A percentile compares a stretch with the other conserved stretches of the same genome.
Conservation (phyloP, 306 rosid species). For the Lathyrus tuberosus region DNA sequence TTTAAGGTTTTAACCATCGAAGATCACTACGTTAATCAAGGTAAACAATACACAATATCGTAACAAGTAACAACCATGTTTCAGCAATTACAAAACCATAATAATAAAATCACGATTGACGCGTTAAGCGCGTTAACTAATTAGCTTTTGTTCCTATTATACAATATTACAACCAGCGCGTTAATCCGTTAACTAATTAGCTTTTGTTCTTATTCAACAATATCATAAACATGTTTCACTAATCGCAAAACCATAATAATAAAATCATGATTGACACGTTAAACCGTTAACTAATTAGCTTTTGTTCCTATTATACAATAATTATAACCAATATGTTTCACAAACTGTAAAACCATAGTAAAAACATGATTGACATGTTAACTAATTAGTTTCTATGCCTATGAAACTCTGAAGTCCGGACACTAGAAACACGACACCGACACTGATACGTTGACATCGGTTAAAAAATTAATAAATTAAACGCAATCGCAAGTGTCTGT, state of each 20-base stretch:
- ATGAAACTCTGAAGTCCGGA: too few relatives aligned
- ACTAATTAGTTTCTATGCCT: neutral
- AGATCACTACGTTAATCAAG: neutral
- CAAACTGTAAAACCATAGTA: conserved; percentile 8
- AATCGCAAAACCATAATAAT: too few relatives aligned
- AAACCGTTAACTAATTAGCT: too few relatives aligned
- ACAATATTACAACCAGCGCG: too few relatives aligned
- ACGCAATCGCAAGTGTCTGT: too few relatives aligned
- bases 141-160: neutral
- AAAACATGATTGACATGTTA: neutral
- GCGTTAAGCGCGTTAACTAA: neutral
- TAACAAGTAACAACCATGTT: neutral
- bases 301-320: neutral
- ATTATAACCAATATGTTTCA: neutral
- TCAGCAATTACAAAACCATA: neutral
- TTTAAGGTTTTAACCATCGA: conserved; percentile 7
- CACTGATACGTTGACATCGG: too few relatives aligned
- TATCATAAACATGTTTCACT: too few relatives aligned
- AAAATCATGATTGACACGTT: too few relatives aligned
- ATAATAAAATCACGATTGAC: neutral
- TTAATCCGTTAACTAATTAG: too few relatives aligned
- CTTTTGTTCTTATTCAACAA: too few relatives aligned
- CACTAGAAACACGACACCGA: too few relatives aligned
- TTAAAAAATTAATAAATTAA: too few relatives aligned
- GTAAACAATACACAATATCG: neutral